These are phyloP conservation scores for Penicillium egyptiacum DNA, from an alignment of 495 filamentous ascomycete genomes.

Conservation along the genomic window DNA sequence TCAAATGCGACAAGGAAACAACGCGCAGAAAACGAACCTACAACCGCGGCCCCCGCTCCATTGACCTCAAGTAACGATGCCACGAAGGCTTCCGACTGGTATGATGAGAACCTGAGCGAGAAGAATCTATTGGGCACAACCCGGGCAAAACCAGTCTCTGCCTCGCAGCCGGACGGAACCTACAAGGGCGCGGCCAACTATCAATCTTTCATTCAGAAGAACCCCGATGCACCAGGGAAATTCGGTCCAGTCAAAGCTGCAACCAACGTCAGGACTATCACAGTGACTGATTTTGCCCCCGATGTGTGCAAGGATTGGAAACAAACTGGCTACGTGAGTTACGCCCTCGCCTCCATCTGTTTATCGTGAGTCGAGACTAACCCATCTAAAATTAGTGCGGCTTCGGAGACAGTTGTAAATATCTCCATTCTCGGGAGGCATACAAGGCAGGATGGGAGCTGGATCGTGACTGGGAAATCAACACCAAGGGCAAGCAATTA, in stretches of 20 bases:
- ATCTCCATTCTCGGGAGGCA: slow-evolving; percentile 80
- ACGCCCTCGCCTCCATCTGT: not conserved
- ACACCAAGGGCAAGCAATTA: slow-evolving; percentile 70
- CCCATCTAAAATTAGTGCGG: not conserved
- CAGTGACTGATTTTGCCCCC: slow-evolving; percentile 85
- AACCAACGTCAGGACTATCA: slow-evolving; percentile 88
- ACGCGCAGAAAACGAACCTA: slow-evolving; percentile 57
- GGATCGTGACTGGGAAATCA: slow-evolving; percentile 88
- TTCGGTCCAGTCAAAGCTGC: slow-evolving; percentile 88
- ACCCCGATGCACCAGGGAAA: slow-evolving; percentile 70
- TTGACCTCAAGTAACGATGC: slow-evolving; percentile 77
- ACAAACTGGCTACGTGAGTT: slow-evolving; percentile 60
- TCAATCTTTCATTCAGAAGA: slow-evolving; percentile 73
- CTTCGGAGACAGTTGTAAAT: slow-evolving; percentile 61
- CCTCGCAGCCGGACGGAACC: slow-evolving; percentile 55
- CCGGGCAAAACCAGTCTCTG: slow-evolving; percentile 18
- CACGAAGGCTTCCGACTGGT: slow-evolving; percentile 92
- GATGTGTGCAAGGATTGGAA: slow-evolving; percentile 98
- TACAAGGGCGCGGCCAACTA: slow-evolving; percentile 77
- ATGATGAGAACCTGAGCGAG: slow-evolving; percentile 60
- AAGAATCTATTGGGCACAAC: slow-evolving; percentile 68
- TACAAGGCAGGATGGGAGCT: slow-evolving; percentile 95
- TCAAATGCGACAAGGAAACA: slow-evolving; percentile 40
- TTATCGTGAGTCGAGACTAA: slow-evolving; percentile 35
- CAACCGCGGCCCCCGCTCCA: slow-evolving; percentile 45